Evolutionary conservation across 352 stramenopile genomes (phyloP).

Genomic region (Phytophthora cryptogea): DNA sequence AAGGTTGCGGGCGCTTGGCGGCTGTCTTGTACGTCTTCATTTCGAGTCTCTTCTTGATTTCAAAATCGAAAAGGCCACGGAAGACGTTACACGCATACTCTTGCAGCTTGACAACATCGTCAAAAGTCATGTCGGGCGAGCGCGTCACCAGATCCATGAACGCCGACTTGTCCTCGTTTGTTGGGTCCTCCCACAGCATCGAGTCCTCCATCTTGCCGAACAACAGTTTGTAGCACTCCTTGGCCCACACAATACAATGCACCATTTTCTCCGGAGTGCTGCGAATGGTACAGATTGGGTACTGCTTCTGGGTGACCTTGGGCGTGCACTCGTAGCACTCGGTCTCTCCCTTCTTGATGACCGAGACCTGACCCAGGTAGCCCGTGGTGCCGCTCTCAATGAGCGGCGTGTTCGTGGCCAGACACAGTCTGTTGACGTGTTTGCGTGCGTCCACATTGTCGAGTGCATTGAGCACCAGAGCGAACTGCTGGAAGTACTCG

Average conservation of each 20-base stretch:
- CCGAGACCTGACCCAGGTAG: slow-evolving; percentile 97
- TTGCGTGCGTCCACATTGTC: slow-evolving; percentile 99
- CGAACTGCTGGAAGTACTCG: slow-evolving; percentile 96
- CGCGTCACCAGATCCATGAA: slow-evolving; percentile 83
- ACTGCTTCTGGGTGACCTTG: slow-evolving; percentile 96
- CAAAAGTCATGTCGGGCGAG: slow-evolving; percentile 42
- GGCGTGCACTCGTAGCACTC: slow-evolving; percentile 99
- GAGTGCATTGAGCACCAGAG: slow-evolving; percentile 98
- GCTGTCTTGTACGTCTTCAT: slow-evolving; percentile 98
- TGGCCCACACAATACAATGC: slow-evolving; percentile 99
- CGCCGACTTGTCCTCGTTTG: slow-evolving; percentile 80
- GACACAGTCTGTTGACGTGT: slow-evolving; percentile 98
- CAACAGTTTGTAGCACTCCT: slow-evolving; percentile 90
- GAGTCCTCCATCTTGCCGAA: slow-evolving; percentile 87
- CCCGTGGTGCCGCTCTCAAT: slow-evolving; percentile 99
- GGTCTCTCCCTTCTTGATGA: slow-evolving; percentile 97
- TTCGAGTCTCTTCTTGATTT: slow-evolving; percentile 96
- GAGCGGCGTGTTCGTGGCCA: slow-evolving; percentile 85
- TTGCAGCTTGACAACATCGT: slow-evolving; percentile 46
- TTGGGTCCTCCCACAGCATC: slow-evolving; percentile 95
- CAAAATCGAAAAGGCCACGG: slow-evolving; percentile 91
- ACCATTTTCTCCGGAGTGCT: slow-evolving; percentile 99
- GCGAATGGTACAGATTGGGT: slow-evolving; percentile 99
- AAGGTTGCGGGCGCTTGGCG: slow-evolving; percentile 85
- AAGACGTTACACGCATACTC: slow-evolving; percentile 84